Evolutionary conservation across 108 stramenopile genomes (phyloP), one percentile per base, ranked within the genome.

Genomic region (Tribonema minus): DNA sequence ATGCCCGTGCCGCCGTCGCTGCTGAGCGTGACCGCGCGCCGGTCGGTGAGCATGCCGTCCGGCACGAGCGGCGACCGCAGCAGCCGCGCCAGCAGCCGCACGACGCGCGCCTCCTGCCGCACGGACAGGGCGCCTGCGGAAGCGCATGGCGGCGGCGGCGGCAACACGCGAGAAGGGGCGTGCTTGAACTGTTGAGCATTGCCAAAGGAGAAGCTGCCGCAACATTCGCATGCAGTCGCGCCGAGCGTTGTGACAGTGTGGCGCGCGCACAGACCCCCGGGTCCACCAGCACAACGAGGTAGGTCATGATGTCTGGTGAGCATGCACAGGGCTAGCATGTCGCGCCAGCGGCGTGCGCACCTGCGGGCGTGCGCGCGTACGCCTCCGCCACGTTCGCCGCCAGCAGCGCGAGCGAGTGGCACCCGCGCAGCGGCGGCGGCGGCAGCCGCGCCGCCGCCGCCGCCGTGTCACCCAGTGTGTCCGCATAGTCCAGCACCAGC

Each of bases 31-130:
- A 75, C 40, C 41, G 73, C 73, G 27, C 61, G 73, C 36, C 73
- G 9, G 54, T 75, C 73, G 0, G 73, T 75, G 25, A 75, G 73
- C n/a, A 66, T 41, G 34, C 73, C 63, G 23, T 75, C 73, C 34
- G 73, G 73, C 23, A 75, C 36, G n/a, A 31, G 58, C 62, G 58
- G 65, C 0, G 32, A 68, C 35, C 36, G 29, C 58, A 76, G 65
- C 74, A 76, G 58, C 28, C 64, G 36, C 7, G 74, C 58, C 64
- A 33, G 63, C 33, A 61, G 36, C 31, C 26, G 65, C 74, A 76
- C 37, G 26, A 67, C 46, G 20, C 46, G 9, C 15, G 15, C 20
- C 46, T 54, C 15, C 46, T 54, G 46, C 46, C 15, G 15, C 46
- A 54, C 9, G 46, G 15, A 15, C 46, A 54, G 46, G 9, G 46